A percentile compares a stretch with the other conserved stretches of the same genome.
These are phyloP conservation scores for Delonix regia DNA, from an alignment of 306 rosid genomes.

Conservation along the genomic window DNA sequence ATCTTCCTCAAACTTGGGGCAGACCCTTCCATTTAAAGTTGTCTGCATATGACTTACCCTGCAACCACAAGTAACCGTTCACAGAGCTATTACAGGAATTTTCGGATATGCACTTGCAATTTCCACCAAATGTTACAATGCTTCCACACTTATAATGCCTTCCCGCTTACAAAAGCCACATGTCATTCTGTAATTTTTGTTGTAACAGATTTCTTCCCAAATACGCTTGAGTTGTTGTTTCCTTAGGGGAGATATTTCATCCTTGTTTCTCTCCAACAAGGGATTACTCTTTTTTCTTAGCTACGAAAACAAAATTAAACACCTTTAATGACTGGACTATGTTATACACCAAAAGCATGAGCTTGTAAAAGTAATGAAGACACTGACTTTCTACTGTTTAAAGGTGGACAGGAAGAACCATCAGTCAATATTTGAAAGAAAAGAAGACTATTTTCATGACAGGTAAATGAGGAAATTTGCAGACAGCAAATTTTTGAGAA, in stretches of 20 bases:
- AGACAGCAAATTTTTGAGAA: not conserved
- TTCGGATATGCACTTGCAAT: not conserved
- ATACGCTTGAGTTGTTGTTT: not conserved
- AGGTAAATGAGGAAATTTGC: not conserved
- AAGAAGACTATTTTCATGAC: not conserved
- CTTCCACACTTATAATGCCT: not conserved
- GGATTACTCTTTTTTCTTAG: not conserved
- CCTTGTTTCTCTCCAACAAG: not conserved
- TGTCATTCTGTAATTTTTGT: not conserved
- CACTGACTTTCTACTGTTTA: not conserved
- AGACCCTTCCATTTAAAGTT: constrained; percentile 97
- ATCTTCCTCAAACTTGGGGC: constrained; percentile 53
- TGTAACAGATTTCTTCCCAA: not conserved
- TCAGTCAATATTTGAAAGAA: not conserved
- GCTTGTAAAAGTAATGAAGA: not conserved
- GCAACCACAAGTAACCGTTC: constrained; percentile 35
- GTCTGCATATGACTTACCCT: constrained; percentile 87
- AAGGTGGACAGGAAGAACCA: not conserved
- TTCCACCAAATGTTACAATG: not conserved
- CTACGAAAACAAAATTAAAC: not conserved
- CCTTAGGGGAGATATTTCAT: constrained; percentile 5
- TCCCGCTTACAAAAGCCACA: not conserved
- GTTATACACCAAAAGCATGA: not conserved
- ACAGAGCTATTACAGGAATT: not conserved
- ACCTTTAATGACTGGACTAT: not conserved